Evolutionary conservation across 495 filamentous ascomycete genomes (phyloP), one percentile per base, ranked within the genome.

Genomic region (Penicillium bialowiezense): DNA sequence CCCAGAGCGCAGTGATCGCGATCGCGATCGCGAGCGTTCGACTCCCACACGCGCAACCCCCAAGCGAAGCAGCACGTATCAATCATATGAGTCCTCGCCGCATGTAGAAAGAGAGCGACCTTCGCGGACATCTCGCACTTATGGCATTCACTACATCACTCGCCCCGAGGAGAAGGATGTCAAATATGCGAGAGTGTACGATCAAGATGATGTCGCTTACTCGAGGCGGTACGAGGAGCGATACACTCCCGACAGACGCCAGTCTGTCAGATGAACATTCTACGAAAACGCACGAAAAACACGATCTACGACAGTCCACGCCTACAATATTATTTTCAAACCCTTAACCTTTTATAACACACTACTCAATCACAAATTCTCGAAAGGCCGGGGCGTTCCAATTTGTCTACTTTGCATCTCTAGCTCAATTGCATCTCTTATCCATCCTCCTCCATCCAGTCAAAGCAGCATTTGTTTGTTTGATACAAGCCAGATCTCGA

Each of bases 281-380:
- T 65, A 26, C 23, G 23, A 3, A 26, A 26, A 26, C 51, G 59
- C 33, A 34, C 39, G 41, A 32, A 23, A 45, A 45, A 35, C 5
- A 45, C 17, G 43, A 36, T 32, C 29, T 39, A 65, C 53, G 55
- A 62, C 54, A 61, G 48, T 47, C 55, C 40, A 56, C 56, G 48
- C 37, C 40, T 58, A 56, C 53, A 54, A 50, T 46, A 36, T 26
- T 42, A 48, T 50, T 48, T 41, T 44, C 42, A 9, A 4, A 44
- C 6, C 21, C 20, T 56, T 37, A 15, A 44, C 29, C 37, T 37
- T 52, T 17, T 29, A 45, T 50, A 21, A 18, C 19, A 41, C 43
- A 35, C 31, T 29, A 28, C 19, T 29, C 19, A 6, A 5, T 23
- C 18, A 32, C 18, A 1, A 14, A 46, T 19, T 23, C 14, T 26